Evolutionary conservation across 345 rosid species (phyloP).

Genomic region (Corymbia maculata): DNA sequence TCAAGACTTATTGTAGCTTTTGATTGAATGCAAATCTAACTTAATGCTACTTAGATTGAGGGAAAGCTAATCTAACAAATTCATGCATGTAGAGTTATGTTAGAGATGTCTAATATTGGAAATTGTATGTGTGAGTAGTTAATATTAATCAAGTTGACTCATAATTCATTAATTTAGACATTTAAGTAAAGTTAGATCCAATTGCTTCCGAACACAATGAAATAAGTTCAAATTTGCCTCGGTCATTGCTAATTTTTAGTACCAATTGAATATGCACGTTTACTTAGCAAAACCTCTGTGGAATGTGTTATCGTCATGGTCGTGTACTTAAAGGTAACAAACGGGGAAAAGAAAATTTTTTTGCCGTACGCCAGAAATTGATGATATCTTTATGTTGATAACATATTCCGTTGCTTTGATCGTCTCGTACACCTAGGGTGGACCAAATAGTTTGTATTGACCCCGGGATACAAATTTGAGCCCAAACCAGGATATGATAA

Average conservation of each 20-base stretch:
- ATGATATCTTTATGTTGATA: not conserved
- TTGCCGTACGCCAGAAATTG: fast-evolving
- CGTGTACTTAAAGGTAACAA: not conserved
- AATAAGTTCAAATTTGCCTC: too few species aligned
- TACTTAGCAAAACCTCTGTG: not conserved
- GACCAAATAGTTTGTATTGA: not conserved
- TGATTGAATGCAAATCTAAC: not conserved
- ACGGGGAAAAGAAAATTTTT: not conserved
- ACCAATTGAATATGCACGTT: not conserved
- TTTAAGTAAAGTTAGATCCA: too few species aligned
- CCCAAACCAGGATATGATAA: not conserved
- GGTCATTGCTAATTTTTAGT: too few species aligned
- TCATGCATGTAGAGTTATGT: not conserved
- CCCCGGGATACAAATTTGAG: not conserved
- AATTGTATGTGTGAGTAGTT: not conserved
- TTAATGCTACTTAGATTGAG: too few species aligned
- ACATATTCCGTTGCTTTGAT: not conserved
- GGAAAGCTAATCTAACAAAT: too few species aligned
- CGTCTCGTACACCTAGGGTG: not conserved
- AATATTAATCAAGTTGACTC: too few species aligned
- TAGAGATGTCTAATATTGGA: too few species aligned
- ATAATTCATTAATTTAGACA: too few species aligned
- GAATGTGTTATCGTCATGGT: not conserved
- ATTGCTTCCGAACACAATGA: too few species aligned
- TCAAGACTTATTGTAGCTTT: too few species aligned